Evolutionary conservation across 1,284 basidiomycete genomes (phyloP).

Genomic region (Leccinum pachyderme): DNA sequence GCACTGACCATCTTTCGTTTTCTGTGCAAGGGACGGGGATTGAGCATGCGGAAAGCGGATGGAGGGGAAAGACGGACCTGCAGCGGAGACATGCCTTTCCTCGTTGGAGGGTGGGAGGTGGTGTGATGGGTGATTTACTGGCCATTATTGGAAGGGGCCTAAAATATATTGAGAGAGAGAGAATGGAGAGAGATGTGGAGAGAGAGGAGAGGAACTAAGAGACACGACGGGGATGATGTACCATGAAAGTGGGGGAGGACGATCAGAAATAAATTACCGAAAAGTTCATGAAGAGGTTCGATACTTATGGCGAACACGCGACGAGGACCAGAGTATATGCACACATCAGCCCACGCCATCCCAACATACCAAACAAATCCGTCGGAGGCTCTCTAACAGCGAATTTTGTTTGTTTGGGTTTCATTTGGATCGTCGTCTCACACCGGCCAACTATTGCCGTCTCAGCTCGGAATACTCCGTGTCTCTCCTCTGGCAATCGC

Average conservation of each 20-base stretch:
- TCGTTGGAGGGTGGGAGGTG: conserved; percentile 34
- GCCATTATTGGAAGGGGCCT: conserved; percentile 31
- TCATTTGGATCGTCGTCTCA: not conserved
- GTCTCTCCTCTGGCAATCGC: not conserved
- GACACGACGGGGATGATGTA: not conserved
- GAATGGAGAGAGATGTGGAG: not conserved
- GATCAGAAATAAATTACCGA: not conserved
- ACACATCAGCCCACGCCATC: not conserved
- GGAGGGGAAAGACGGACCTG: conserved; percentile 20
- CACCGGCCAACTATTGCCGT: not conserved
- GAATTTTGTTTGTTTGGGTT: not conserved
- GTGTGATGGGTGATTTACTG: conserved; percentile 30
- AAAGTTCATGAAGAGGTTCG: not conserved
- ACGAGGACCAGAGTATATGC: not conserved
- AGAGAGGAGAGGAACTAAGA: not conserved
- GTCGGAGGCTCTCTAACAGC: not conserved
- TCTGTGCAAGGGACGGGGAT: conserved; percentile 35
- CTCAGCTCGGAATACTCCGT: not conserved
- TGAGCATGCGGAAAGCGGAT: conserved; percentile 10
- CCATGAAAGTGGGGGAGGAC: not conserved
- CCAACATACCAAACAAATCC: not conserved
- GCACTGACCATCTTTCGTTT: conserved; percentile 75
- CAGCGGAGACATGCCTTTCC: conserved; percentile 39
- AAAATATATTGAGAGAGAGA: not conserved
- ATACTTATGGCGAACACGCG: not conserved